These are phyloP conservation scores for Arachis stenosperma DNA, from an alignment of 306 rosid species.

Conservation along the genomic window DNA sequence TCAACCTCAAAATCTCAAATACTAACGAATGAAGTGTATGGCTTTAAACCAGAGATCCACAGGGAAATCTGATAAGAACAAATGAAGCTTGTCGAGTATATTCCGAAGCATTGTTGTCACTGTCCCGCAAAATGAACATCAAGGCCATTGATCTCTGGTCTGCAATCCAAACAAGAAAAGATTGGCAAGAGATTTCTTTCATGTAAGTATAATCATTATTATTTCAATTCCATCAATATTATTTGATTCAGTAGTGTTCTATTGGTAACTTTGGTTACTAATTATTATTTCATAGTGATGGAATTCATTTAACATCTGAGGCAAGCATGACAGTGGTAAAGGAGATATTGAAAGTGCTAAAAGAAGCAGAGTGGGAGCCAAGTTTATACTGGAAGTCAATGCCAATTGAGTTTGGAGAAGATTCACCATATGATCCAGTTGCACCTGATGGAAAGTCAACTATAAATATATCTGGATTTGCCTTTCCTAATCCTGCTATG, in stretches of 20 bases:
- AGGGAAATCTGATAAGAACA: slow-evolving; percentile 16
- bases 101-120: slow-evolving; percentile 40
- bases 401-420: slow-evolving; percentile 61
- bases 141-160: slow-evolving; percentile 56
- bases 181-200: slow-evolving; percentile 58
- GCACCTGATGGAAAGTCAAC: slow-evolving; percentile 42
- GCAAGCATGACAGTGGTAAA: slow-evolving; percentile 70
- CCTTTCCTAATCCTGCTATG: neutral
- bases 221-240: neutral
- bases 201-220: slow-evolving; percentile 41
- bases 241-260: neutral
- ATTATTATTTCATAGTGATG: slow-evolving; percentile 54
- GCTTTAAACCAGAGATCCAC: neutral
- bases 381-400: slow-evolving; percentile 57
- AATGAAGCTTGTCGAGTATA: slow-evolving; percentile 50
- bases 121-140: slow-evolving; percentile 51
- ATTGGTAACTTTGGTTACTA: neutral
- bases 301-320: slow-evolving; percentile 67
- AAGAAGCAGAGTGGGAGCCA: slow-evolving; percentile 80
- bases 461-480: neutral
- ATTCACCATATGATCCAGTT: slow-evolving; percentile 50
- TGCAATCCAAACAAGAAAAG: slow-evolving; percentile 51
- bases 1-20: neutral
- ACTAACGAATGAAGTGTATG: neutral
- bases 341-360: slow-evolving; percentile 61